phyloP scores from a whole-genome alignment of 805 yeast species.

The Brettanomyces naardenensis region DNA sequence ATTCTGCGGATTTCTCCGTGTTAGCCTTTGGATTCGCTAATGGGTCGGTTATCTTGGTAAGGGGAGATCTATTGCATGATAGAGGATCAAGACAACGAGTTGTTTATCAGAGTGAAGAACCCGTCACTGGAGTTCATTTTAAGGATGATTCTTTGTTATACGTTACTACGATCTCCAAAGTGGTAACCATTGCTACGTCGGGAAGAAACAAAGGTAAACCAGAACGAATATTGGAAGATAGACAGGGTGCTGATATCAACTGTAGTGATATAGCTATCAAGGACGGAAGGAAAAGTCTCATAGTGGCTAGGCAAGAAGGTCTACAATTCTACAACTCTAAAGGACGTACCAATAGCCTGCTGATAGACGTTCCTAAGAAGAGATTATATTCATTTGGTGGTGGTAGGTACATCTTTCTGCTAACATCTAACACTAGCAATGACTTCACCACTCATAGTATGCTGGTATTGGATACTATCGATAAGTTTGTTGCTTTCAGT shows the following conservation, averaged over 20 bases:
- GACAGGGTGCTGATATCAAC: conserved; percentile 41
- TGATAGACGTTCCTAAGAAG: conserved; percentile 50
- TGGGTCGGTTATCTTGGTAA: conserved; percentile 70
- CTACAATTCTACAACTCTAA: conserved; percentile 53
- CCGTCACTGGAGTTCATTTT: conserved; percentile 71
- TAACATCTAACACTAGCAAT: conserved; percentile 13
- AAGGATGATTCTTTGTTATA: conserved; percentile 48
- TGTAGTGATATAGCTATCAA: conserved; percentile 32
- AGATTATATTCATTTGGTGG: conserved; percentile 33
- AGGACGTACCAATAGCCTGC: conserved; percentile 46
- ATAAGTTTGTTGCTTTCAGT: conserved; percentile 64
- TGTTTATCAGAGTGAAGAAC: conserved; percentile 66
- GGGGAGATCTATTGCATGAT: conserved; percentile 87
- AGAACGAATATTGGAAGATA: conserved; percentile 34
- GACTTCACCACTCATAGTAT: conserved; percentile 33
- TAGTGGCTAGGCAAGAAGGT: conserved; percentile 60
- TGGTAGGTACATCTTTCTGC: conserved; percentile 47
- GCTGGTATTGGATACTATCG: conserved; percentile 58
- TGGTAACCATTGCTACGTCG: conserved; percentile 64
- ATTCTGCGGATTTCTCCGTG: conserved; percentile 49
- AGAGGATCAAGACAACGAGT: conserved; percentile 84
- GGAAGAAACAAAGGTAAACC: conserved; percentile 73
- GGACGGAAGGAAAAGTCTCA: conserved; percentile 27
- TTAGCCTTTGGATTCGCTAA: conserved; percentile 75
- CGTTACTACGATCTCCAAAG: conserved; percentile 67